Base-by-base conservation (phyloP, 2,329 filamentous ascomycete species). In the Chaetomiaceae sp. region DNA sequence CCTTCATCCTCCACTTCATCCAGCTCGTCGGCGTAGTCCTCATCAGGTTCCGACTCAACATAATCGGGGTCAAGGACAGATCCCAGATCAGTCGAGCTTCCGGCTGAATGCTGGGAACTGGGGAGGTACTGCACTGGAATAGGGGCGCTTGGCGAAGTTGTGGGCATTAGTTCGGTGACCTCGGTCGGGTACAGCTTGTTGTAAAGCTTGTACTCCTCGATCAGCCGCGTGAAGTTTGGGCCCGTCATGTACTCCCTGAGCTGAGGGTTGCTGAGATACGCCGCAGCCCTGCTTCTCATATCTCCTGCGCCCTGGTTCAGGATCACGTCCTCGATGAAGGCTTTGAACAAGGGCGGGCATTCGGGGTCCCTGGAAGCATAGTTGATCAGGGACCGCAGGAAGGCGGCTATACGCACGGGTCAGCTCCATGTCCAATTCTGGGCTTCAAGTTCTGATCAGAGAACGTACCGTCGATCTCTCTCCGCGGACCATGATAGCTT, bases 241-340 rank as follows among this genome's bases (percentile, higher is more conserved):
- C 48, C 49, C 15, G 50, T 43, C 15, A 29, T 27, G 22, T 40
- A 59, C 2, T 42, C 12, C 27, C 17, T 33, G 40, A 59, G 50
- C 2, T 45, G 34, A 1, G 51, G 49, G 31, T 58, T 53, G 8
- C 42, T 17, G 14, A 61, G 42, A 22, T 54, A 27, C 17, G 12
- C 29, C 7, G 55, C 42, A 8, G 54, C 29, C 12, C 27, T 39
- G 17, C 15, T 34, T 12, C 23, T 22, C 25, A 36, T 36, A 5
- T 61, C 53, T 5, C 17, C 46, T n/a, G 23, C 11, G 22, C 22
- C 23, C 3, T 42, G 37, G 8, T 37, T 40, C 27, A 59, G 46
- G 1, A 61, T 55, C 31, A 53, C 53, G 2, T 56, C 51, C 29
- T 51, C 27, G 6, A 61, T 34, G 25, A 45, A 61, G 3, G 12